Conservation (phyloP, 345 rosid genomes). For the Eucalyptus pumila region DNA sequence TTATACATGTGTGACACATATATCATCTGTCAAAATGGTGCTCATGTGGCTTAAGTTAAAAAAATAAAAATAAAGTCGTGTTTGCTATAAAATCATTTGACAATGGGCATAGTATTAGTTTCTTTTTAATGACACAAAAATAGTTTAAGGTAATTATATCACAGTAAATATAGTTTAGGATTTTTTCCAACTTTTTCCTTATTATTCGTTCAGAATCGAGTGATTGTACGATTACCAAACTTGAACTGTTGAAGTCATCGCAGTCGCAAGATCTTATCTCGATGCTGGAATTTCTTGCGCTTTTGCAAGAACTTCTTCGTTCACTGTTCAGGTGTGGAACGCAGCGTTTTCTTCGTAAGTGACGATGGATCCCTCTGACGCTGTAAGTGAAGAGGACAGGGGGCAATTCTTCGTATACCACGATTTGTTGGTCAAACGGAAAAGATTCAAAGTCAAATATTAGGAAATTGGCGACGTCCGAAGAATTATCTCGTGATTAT, state of each 20-base stretch:
- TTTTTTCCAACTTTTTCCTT: no score
- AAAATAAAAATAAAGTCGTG: no score
- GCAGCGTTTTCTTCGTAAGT: not conserved
- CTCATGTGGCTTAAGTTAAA: no score
- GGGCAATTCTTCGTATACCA: not conserved
- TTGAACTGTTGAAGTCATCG: not conserved
- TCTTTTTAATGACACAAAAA: no score
- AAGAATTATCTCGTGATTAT: not conserved
- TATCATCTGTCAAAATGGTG: not conserved
- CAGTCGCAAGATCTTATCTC: not conserved
- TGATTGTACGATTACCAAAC: not conserved
- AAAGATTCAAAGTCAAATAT: not conserved
- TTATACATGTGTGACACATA: not conserved
- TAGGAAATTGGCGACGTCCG: not conserved
- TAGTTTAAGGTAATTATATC: no score
- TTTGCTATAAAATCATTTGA: not conserved
- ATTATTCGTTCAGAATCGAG: not conserved
- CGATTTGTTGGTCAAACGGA: not conserved
- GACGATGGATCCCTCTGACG: not conserved
- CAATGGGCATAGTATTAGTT: not conserved
- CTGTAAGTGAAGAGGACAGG: not conserved
- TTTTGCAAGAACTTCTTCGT: not conserved
- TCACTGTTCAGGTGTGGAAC: not conserved
- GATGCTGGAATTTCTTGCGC: not conserved
- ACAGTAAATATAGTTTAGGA: no score